Evolutionary conservation across 805 yeast species (phyloP), one percentile per base, ranked within the genome.

Genomic region (Yarrowia sp.): DNA sequence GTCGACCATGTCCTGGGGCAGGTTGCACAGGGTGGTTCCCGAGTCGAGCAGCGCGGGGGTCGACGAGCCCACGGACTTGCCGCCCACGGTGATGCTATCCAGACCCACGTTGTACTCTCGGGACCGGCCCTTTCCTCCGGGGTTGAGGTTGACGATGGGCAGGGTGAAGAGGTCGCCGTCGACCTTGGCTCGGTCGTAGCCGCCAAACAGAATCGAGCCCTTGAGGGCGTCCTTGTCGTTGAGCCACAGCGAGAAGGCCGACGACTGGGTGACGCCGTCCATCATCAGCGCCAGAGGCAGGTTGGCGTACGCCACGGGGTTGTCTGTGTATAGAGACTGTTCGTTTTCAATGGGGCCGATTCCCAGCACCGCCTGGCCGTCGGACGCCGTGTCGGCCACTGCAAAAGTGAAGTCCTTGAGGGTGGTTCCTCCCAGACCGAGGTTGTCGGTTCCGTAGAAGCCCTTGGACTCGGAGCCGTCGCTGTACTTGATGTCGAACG

Each of bases 331-430:
- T 70, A 70, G 64, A 1, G 64, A 58, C 17, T 77, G 75, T 67
- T 77, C 81, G 49, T 72, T 72, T 19, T 73, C 74, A 9, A 71
- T 68, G 68, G 76, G 75, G 5, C 81, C 81, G 14, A 79, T 72
- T 12, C 81, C 81, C 63, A 79, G 71, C 39, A 75, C 75, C 67
- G 96, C 94, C 69, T 83, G 78, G 6, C 85, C 76, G 5, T 93
- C 86, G 69, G 86, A 85, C 1, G 91, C 84, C 40, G 77, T 75
- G 73, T 86, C 86, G 5, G 90, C 95, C 24, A 92, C 85, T 1
- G 96, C 97, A 76, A 92, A 84, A 3, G 91, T 85, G 34, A 89
- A 78, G 68, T 81, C 79, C 0, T 79, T 70, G n/a, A 90, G 79
- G 1, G 81, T 76, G 15, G 82, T 76, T 56, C 81, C 84, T 53